Evolutionary conservation across 306 rosid genomes (phyloP).

Genomic region (Acmispon strigosus): DNA sequence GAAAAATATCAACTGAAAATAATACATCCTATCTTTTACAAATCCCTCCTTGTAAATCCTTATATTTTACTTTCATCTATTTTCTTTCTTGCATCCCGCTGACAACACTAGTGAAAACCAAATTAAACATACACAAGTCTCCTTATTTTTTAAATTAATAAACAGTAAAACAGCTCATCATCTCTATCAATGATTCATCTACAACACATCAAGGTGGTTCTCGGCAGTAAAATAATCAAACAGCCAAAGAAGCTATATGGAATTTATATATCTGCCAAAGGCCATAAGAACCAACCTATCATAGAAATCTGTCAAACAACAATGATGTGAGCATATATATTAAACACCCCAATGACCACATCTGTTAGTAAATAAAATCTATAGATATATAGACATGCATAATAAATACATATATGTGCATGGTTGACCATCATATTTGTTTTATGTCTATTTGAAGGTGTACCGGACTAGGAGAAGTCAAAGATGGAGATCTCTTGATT

Average conservation of each 20-base stretch:
- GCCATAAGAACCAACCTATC: background rate
- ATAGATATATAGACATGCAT: background rate
- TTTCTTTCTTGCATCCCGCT: background rate
- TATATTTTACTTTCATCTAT: background rate
- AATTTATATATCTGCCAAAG: background rate
- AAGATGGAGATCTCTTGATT: constrained; percentile 79
- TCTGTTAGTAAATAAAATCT: background rate
- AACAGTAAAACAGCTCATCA: background rate
- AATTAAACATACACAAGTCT: background rate
- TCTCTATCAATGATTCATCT: background rate
- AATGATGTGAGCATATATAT: background rate
- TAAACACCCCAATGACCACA: background rate
- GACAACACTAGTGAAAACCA: background rate
- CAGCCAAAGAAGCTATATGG: background rate
- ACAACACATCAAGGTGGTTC: constrained; percentile 2
- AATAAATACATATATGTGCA: background rate
- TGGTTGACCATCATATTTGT: background rate
- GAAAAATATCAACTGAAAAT: background rate
- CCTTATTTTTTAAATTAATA: background rate
- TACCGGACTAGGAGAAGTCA: constrained; percentile 75
- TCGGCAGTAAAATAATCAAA: constrained; percentile 1
- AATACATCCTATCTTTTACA: background rate
- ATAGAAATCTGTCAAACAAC: background rate
- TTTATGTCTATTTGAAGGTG: background rate
- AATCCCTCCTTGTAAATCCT: background rate